These are phyloP conservation scores for Podospora pseudoanserina DNA, from an alignment of 495 filamentous ascomycete genomes.

Conservation along the genomic window DNA sequence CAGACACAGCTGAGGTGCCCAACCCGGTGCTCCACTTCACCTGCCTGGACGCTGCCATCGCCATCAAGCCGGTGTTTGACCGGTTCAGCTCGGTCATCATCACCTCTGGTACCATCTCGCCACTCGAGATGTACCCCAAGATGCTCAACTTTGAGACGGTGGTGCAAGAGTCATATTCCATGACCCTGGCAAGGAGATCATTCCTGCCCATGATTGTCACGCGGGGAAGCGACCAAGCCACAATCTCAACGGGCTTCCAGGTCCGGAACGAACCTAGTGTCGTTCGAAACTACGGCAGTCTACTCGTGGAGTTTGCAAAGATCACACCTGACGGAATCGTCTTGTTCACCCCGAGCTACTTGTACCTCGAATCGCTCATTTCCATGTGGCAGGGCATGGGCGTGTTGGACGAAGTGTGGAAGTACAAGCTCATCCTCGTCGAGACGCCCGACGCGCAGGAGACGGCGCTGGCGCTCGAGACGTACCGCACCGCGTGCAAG, in stretches of 20 bases:
- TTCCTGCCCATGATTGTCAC: constrained; percentile 98
- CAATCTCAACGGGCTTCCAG: constrained; percentile 86
- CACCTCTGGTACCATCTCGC: constrained; percentile 95
- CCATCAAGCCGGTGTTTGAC: constrained; percentile 96
- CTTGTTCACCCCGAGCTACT: constrained; percentile 89
- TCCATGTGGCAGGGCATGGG: constrained; percentile 99
- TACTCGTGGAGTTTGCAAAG: constrained; percentile 89
- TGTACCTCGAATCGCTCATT: constrained; percentile 99
- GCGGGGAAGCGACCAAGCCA: constrained; percentile 85
- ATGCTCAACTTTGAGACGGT: constrained; percentile 93
- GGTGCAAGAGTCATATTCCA: constrained; percentile 92
- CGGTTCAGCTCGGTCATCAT: constrained; percentile 97
- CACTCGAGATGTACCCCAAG: constrained; percentile 97
- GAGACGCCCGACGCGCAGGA: constrained; percentile 98
- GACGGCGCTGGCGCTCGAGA: constrained; percentile 91
- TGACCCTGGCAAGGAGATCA: constrained; percentile 92
- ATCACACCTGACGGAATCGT: constrained; percentile 96
- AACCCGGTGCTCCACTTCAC: constrained; percentile 96
- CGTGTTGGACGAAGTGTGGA: constrained; percentile 96
- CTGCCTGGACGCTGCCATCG: constrained; percentile 95
- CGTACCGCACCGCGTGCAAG: constrained; percentile 94
- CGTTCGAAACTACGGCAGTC: constrained; percentile 89
- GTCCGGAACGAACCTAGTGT: constrained; percentile 93
- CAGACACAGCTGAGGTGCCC: constrained; percentile 89
- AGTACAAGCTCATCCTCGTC: constrained; percentile 96